A percentile compares a stretch with the other conserved stretches of the same genome.
phyloP scores from a whole-genome alignment of 805 yeast species.

The Saturnispora sanitii region DNA sequence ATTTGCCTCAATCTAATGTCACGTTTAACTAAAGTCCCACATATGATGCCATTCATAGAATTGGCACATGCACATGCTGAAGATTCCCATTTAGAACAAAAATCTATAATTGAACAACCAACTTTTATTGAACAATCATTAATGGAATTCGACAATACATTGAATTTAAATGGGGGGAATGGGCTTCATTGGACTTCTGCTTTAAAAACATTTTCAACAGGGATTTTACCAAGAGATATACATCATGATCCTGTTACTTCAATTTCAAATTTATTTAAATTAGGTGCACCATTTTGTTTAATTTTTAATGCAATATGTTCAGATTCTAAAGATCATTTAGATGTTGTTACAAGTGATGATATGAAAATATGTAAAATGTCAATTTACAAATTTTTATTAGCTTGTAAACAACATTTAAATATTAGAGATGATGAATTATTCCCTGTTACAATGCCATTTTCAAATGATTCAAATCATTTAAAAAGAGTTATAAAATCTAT shows the following conservation, averaged over 20 bases:
- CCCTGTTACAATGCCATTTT: conserved; percentile 82
- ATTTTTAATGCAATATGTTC: conserved; percentile 63
- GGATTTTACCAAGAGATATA: conserved; percentile 62
- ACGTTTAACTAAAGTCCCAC: conserved; percentile 50
- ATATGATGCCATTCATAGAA: conserved; percentile 56
- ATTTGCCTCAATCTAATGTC: conserved; percentile 49
- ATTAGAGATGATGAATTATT: conserved; percentile 76
- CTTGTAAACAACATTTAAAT: conserved; percentile 68
- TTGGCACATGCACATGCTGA: conserved; percentile 60
- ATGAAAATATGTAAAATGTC: conserved; percentile 76
- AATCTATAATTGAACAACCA: conserved; percentile 25
- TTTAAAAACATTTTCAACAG: conserved; percentile 59
- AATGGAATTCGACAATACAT: neutral
- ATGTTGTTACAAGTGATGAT: conserved; percentile 68
- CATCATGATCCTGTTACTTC: conserved; percentile 90
- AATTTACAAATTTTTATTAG: conserved; percentile 80
- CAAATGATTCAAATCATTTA: conserved; percentile 70
- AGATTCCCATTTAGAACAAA: conserved; percentile 63
- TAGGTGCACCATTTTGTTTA: conserved; percentile 86
- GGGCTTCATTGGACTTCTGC: conserved; percentile 28
- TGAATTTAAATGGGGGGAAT: no score
- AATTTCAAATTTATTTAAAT: conserved; percentile 78
- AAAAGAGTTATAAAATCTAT: conserved; percentile 69
- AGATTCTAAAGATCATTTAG: conserved; percentile 31
- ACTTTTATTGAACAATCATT: conserved; percentile 4